Evolutionary conservation across 495 filamentous ascomycete species (phyloP), one percentile per base, ranked within the genome.

Genomic region (Tuber calosporum): DNA sequence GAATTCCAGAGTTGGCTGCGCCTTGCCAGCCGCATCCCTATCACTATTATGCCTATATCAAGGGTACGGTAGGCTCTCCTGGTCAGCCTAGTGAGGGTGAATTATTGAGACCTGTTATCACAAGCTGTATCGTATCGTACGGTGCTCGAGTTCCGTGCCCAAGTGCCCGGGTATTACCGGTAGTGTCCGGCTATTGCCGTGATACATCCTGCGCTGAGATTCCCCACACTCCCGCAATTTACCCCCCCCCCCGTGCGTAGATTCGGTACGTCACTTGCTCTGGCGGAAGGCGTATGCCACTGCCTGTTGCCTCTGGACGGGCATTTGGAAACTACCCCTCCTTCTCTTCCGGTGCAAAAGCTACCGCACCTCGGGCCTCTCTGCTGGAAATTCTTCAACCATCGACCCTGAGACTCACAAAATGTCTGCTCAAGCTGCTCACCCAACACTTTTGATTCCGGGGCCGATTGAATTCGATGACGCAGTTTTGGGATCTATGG

Each of bases 391-490:
- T 34, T 66, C 76, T 26, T 62, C 53, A 62, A 34, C 53, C 26
- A 30, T 62, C 15, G 53, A 34, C 26, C 30, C 53, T 15, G 53
- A 17, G 13, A 62, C 53, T 4, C 70, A 53, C 66, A 75, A 40
- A 72, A 81, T 81, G 79, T 81, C 75, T 15, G 42, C 78, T 20
- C 79, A 80, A 71, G 79, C 75, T 67, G 48, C 75, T 20, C 79
- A 79, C 26, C 77, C 80, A n/a, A 82, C 75, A 48, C 84, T 97
- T 81, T 87, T 99, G 80, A 97, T 99, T 81, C 95, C 95, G 37
- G 95, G 95, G 39, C 95, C 95, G 82, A 95, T 99, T 82, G 95
- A 99, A 84, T 98, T 98, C 81, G 95, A 97, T 82, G 95, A 99
- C 92, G 93, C 89, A 66, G 95, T 99, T 69, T 88, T 99, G 67